A percentile compares a stretch with the other conserved stretches of the same genome.
Conservation (phyloP, 306 rosid species). For the Cicer arietinum region DNA sequence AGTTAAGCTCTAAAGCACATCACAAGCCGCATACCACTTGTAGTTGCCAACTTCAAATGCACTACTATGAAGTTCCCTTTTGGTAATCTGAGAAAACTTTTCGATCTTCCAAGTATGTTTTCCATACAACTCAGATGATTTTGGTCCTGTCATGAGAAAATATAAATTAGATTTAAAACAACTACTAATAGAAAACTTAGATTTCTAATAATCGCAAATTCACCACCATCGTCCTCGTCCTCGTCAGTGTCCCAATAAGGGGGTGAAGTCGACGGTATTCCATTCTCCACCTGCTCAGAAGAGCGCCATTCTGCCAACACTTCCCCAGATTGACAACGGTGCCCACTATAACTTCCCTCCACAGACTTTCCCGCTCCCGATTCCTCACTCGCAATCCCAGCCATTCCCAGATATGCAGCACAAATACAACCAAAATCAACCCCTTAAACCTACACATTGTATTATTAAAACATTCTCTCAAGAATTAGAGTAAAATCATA, state of each 20-base stretch:
- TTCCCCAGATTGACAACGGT: constrained; percentile 84
- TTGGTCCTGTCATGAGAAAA: constrained; percentile 65
- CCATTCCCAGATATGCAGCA: constrained; percentile 66
- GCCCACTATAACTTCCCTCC: constrained; percentile 82
- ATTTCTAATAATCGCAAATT: constrained; percentile 41
- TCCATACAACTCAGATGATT: constrained; percentile 89
- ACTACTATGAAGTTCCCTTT: constrained; percentile 95
- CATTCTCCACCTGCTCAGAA: constrained; percentile 99
- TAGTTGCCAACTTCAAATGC: constrained; percentile 97
- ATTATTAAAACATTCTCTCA: not conserved
- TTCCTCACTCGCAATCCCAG: constrained; percentile 80
- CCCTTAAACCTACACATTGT: constrained; percentile 38
- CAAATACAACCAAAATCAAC: constrained; percentile 32
- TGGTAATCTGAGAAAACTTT: constrained; percentile 94
- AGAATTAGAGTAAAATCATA: no score
- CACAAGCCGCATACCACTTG: constrained; percentile 75
- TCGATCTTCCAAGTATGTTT: constrained; percentile 97
- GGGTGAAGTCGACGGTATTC: constrained; percentile 88
- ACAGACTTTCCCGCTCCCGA: constrained; percentile 76
- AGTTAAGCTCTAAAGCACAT: constrained; percentile 18
- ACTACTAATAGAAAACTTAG: not conserved
- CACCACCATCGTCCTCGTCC: constrained; percentile 79
- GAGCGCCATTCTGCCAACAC: constrained; percentile 97
- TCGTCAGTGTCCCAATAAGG: constrained; percentile 98
- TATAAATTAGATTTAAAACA: constrained; percentile 33